A percentile compares a stretch with the other conserved stretches of the same genome.
Evolutionary conservation across 2,329 filamentous ascomycete species (phyloP).

Genomic region (Colletotrichum sp.): DNA sequence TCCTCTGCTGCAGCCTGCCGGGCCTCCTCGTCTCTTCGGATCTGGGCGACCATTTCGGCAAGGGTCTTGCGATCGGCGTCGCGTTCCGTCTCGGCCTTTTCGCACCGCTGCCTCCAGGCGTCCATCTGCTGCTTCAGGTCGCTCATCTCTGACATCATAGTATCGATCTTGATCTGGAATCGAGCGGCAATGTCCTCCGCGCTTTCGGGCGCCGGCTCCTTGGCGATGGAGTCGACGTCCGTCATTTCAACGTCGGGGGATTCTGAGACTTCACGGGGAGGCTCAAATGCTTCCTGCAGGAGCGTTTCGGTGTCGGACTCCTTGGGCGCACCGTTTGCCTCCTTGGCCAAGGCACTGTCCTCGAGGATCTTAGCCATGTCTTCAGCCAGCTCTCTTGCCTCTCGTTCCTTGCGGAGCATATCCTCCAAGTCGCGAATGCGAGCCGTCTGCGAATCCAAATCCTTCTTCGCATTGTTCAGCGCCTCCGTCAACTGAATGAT

Average conservation of each 20-base stretch:
- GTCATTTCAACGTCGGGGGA: conserved; percentile 27
- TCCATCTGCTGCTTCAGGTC: conserved; percentile 83
- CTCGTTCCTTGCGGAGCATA: conserved; percentile 78
- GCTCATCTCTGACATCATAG: conserved; percentile 80
- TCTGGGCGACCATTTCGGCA: conserved; percentile 85
- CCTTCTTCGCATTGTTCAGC: conserved; percentile 81
- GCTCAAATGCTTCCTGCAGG: conserved; percentile 53
- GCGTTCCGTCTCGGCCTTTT: conserved; percentile 80
- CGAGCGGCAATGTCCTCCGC: conserved; percentile 41
- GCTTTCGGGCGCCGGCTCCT: conserved; percentile 35
- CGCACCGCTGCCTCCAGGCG: conserved; percentile 76
- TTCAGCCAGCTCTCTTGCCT: conserved; percentile 84
- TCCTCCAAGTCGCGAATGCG: conserved; percentile 84
- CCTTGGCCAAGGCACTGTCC: conserved; percentile 48
- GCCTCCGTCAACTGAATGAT: conserved; percentile 86
- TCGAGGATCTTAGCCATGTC: conserved; percentile 76
- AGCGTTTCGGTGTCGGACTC: conserved; percentile 41
- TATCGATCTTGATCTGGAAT: conserved; percentile 75
- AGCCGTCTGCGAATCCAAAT: conserved; percentile 82
- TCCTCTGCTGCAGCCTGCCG: conserved; percentile 46
- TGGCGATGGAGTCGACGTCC: conserved; percentile 20
- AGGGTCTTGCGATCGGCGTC: conserved; percentile 75
- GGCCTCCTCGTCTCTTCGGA: conserved; percentile 72
- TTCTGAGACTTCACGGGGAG: conserved; percentile 39
- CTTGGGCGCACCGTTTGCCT: conserved; percentile 43